phyloP scores from a whole-genome alignment of 108 stramenopile species.

The Bacterosira constricta region DNA sequence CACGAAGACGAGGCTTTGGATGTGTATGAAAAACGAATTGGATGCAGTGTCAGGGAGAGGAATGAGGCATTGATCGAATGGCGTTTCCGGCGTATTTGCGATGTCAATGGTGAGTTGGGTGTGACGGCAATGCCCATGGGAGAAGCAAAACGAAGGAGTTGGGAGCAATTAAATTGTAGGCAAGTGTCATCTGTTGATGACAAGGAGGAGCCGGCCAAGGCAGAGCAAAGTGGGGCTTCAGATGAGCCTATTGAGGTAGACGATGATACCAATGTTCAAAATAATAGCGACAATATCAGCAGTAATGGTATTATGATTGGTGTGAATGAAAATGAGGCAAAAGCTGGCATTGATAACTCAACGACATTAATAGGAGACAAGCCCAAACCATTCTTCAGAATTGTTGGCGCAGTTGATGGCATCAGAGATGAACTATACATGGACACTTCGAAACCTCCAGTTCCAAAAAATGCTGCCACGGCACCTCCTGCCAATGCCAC shows the following conservation, averaged over 20 bases:
- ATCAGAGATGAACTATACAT: constrained; percentile 55
- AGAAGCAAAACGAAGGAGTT: constrained; percentile 7
- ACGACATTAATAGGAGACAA: background rate
- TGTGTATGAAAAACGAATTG: constrained; percentile 60
- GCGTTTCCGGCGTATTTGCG: constrained; percentile 52
- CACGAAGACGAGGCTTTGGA: constrained; percentile 81
- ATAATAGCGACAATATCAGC: background rate
- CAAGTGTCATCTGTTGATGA: background rate
- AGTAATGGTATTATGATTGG: background rate
- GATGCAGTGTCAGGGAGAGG: constrained; percentile 64
- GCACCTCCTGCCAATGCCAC: background rate
- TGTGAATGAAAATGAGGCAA: background rate
- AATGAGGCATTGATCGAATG: constrained; percentile 66
- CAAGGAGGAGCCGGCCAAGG: background rate
- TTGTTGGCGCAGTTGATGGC: constrained; percentile 53
- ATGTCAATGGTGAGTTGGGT: constrained; percentile 5
- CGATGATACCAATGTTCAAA: background rate
- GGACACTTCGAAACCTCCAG: constrained; percentile 1
- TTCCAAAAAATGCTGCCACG: background rate
- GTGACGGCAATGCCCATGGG: constrained; percentile 44
- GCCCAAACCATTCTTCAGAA: constrained; percentile 29
- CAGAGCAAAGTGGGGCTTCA: background rate
- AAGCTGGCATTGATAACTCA: background rate
- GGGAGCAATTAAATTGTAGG: background rate
- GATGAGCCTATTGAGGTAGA: background rate